A percentile compares a stretch with the other conserved stretches of the same genome.
These are phyloP conservation scores for Volvariella surrecta DNA, from an alignment of 1,284 basidiomycete genomes.

Conservation along the genomic window DNA sequence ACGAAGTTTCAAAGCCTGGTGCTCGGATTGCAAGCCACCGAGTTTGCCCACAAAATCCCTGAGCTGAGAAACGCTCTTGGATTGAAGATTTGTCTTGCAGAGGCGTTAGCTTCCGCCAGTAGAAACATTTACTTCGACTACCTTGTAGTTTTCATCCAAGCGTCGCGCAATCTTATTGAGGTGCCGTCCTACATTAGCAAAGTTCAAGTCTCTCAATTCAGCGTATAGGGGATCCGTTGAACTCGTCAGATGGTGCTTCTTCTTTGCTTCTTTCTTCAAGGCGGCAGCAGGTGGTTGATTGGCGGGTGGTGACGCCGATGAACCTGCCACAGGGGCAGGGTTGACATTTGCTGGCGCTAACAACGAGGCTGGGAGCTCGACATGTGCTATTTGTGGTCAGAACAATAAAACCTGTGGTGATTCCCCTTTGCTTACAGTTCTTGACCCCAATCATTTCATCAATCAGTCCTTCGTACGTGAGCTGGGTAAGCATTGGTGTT, in stretches of 20 bases:
- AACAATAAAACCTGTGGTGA: too few relatives aligned
- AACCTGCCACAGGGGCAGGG: slow-evolving; percentile 17
- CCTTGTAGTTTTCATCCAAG: slow-evolving; percentile 90
- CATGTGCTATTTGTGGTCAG: slow-evolving; percentile 53
- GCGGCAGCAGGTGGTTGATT: slow-evolving; percentile 36
- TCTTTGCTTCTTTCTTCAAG: slow-evolving; percentile 70
- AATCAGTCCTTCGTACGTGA: slow-evolving; percentile 96
- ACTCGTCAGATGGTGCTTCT: slow-evolving; percentile 79
- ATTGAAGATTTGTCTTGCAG: slow-evolving; percentile 42
- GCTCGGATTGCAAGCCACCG: slow-evolving; percentile 86
- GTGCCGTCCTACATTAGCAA: slow-evolving; percentile 83
- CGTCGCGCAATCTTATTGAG: slow-evolving; percentile 79
- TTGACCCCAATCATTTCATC: slow-evolving; percentile 90
- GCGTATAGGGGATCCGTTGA: slow-evolving; percentile 76
- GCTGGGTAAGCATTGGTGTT: slow-evolving; percentile 90
- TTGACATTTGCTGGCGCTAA: slow-evolving; percentile 42
- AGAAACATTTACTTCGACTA: slow-evolving; percentile 18
- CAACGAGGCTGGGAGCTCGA: slow-evolving; percentile 82
- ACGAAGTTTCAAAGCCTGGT: slow-evolving; percentile 86
- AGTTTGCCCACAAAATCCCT: slow-evolving; percentile 94
- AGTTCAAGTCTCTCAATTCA: slow-evolving; percentile 88
- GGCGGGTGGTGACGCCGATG: slow-evolving; percentile 32
- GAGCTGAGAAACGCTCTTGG: slow-evolving; percentile 90
- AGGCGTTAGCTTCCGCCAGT: background rate
- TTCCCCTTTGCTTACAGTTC: slow-evolving; percentile 53